phyloP scores from a whole-genome alignment of 1,284 basidiomycete species.

The Trichosporon inkin region DNA sequence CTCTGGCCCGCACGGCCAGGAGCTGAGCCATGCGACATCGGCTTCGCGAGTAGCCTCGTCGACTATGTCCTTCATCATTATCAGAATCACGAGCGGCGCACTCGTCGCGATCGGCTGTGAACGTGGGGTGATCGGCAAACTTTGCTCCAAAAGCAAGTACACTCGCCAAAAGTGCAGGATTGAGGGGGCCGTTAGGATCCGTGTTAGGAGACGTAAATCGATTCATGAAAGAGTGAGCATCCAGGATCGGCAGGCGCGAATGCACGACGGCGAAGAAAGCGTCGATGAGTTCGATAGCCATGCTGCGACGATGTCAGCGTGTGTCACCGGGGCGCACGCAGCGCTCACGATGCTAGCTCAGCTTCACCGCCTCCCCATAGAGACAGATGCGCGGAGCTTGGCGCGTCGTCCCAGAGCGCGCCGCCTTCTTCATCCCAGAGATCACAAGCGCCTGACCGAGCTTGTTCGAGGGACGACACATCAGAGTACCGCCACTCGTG shows the following conservation, averaged over 20 bases:
- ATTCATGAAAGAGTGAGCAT: conserved; percentile 68
- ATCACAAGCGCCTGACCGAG: conserved; percentile 27
- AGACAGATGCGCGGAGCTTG: conserved; percentile 32
- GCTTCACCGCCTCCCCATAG: conserved; percentile 27
- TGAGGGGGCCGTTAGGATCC: conserved; percentile 52
- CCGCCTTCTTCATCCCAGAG: conserved; percentile 42
- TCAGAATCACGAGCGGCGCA: conserved; percentile 28
- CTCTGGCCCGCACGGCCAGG: conserved; percentile 70
- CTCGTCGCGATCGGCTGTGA: conserved; percentile 69
- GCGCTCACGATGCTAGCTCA: conserved; percentile 27
- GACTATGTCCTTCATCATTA: conserved; percentile 10
- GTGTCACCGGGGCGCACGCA: neutral
- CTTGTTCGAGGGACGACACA: conserved; percentile 28
- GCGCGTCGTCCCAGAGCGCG: conserved; percentile 35
- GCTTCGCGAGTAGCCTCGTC: neutral
- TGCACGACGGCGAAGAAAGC: conserved; percentile 70
- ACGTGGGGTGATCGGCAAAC: conserved; percentile 78
- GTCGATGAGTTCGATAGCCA: conserved; percentile 81
- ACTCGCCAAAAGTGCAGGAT: conserved; percentile 73
- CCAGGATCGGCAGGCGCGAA: conserved; percentile 72
- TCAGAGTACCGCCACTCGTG: conserved; percentile 43
- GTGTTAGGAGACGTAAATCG: conserved; percentile 39
- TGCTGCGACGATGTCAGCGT: conserved; percentile 54
- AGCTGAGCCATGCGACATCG: conserved; percentile 71
- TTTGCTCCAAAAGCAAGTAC: conserved; percentile 90